These are phyloP conservation scores for Candida qinlingensis DNA, from an alignment of 805 yeast species.

Conservation along the genomic window DNA sequence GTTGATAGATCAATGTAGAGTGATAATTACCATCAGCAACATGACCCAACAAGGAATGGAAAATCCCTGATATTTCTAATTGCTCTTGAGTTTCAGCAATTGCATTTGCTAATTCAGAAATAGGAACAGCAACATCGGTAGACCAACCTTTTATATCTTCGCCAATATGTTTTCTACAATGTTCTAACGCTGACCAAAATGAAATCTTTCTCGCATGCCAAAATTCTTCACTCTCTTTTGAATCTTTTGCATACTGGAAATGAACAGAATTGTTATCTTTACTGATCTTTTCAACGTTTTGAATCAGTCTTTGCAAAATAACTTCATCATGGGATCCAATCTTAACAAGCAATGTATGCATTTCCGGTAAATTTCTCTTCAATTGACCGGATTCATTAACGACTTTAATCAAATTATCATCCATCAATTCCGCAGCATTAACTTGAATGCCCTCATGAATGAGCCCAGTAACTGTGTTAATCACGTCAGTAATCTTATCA, in stretches of 20 bases:
- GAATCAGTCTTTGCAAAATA: conserved; percentile 35
- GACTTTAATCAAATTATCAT: conserved; percentile 59
- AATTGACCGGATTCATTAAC: conserved; percentile 50
- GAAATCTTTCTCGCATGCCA: conserved; percentile 71
- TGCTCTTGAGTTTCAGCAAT: conserved; percentile 56
- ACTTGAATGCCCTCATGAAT: conserved; percentile 54
- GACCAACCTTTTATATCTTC: conserved; percentile 53
- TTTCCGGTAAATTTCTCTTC: conserved; percentile 44
- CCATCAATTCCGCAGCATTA: conserved; percentile 67
- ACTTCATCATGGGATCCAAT: conserved; percentile 40
- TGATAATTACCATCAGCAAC: conserved; percentile 80
- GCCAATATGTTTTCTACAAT: conserved; percentile 43
- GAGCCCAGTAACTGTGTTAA: conserved; percentile 55
- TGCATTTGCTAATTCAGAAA: conserved; percentile 53
- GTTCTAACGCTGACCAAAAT: conserved; percentile 54
- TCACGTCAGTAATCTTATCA: conserved; percentile 60
- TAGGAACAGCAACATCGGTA: conserved; percentile 76
- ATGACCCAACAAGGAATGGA: conserved; percentile 62
- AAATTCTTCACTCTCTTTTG: conserved; percentile 53
- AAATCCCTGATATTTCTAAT: conserved; percentile 42
- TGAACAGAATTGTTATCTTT: conserved; percentile 41
- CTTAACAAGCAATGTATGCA: conserved; percentile 56
- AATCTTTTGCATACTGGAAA: conserved; percentile 50
- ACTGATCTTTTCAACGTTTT: conserved; percentile 44
- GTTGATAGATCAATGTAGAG: conserved; percentile 51